Conservation (phyloP, 768 basidiomycete genomes). For the Pleurotus citrinopileatus region DNA sequence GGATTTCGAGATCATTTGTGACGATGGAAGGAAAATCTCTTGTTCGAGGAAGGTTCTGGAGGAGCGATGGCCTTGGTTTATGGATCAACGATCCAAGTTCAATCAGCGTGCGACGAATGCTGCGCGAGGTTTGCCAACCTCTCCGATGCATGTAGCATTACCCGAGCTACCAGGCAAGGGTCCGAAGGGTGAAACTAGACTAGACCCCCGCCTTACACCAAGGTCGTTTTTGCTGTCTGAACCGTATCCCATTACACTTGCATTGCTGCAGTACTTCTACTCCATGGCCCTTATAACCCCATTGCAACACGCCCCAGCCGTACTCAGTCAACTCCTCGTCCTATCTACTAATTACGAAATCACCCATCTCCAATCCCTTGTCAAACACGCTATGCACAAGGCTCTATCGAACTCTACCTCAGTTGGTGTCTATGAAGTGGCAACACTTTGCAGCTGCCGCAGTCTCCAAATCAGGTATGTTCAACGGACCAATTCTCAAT, state of each 20-base stretch:
- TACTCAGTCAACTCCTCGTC: slow-evolving; percentile 83
- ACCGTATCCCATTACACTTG: slow-evolving; percentile 84
- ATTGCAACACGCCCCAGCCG: slow-evolving; percentile 86
- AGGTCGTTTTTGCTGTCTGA: slow-evolving; percentile 82
- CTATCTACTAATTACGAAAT: slow-evolving; percentile 83
- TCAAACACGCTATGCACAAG: slow-evolving; percentile 94
- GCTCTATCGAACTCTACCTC: slow-evolving; percentile 80
- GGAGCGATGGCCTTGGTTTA: slow-evolving; percentile 96
- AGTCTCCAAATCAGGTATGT: slow-evolving; percentile 85
- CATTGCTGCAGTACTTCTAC: slow-evolving; percentile 93
- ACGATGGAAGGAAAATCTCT: slow-evolving; percentile 80
- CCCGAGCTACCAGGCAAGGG: slow-evolving; percentile 57
- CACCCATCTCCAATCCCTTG: slow-evolving; percentile 68
- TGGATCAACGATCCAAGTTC: slow-evolving; percentile 61
- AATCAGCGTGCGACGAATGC: slow-evolving; percentile 53
- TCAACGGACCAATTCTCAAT: slow-evolving; percentile 16
- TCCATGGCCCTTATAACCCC: slow-evolving; percentile 83
- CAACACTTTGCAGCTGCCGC: slow-evolving; percentile 85
- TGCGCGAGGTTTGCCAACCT: slow-evolving; percentile 56
- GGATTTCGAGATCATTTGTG: slow-evolving; percentile 92
- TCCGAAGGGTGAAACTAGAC: slow-evolving; percentile 46
- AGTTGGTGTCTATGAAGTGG: slow-evolving; percentile 93
- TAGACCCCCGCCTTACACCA: slow-evolving; percentile 80
- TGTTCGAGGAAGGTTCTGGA: slow-evolving; percentile 85
- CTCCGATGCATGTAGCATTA: slow-evolving; percentile 59